Evolutionary conservation across 169 alveolate species (phyloP), one percentile per base, ranked within the genome.

Genomic region (Nephromyces sp.): DNA sequence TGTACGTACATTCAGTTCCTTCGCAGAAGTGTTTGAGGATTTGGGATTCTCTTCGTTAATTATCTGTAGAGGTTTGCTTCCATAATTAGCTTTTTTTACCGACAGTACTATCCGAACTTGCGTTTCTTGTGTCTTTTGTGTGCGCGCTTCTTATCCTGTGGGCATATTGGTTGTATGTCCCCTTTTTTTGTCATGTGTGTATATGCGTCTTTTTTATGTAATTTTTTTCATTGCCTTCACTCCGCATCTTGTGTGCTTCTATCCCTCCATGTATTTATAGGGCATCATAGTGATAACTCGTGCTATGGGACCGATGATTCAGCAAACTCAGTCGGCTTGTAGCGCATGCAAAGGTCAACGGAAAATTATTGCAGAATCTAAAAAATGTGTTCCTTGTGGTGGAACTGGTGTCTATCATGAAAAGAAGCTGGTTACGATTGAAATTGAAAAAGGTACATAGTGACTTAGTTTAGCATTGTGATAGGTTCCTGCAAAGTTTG

Each of bases 361-460:
- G 30, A 85, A 83, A 68, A 82, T 84, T 24, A 86, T 94, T 53
- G 90, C 87, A 22, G 87, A 88, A 32, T 74, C 94, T 43, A 90
- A 92, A 79, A 88, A 87, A 69, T 95, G 29, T 62, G 51, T n/a
- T 32, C 33, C 29, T 4, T 43, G 67, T 78, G 77, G 78, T 8
- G 98, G 98, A 22, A 82, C 86, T 62, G 91, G 95, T 32, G 89
- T 88, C 30, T 74, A 78, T 32, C 90, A 90, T 71, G 95, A 93
- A 33, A 83, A 92, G 87, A 93, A 94, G 84, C 89, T 90, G 32
- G 82, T 96, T 64, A 96, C 91, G 85, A 96, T 94, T 33, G 86
- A 83, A 77, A 87, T 96, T 52, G 98, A 94, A 67, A 93, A 92
- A 84, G 99, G 99, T 28, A 93, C 87, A 32, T 30, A 43, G 57